phyloP scores from a whole-genome alignment of 495 filamentous ascomycete genomes.

The Xylaria flabelliformis region DNA sequence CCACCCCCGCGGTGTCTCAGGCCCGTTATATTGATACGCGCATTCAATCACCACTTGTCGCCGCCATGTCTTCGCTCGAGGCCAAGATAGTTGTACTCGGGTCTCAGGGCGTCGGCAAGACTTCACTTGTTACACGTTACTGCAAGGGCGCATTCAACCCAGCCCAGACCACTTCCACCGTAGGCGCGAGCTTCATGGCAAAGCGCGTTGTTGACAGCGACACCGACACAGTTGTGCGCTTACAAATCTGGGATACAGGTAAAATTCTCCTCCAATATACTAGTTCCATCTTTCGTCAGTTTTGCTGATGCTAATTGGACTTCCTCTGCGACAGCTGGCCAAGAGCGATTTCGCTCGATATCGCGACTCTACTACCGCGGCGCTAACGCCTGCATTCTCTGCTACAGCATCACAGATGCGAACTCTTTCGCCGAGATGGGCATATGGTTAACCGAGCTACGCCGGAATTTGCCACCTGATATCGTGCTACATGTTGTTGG shows the following conservation, averaged over 20 bases:
- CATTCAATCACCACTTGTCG: background rate
- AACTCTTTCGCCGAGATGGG: conserved; percentile 92
- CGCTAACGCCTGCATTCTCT: conserved; percentile 92
- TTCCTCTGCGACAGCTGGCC: conserved; percentile 64
- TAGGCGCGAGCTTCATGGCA: conserved; percentile 93
- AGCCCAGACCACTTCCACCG: conserved; percentile 74
- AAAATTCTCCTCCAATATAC: conserved; percentile 13
- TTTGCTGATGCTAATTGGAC: conserved; percentile 22
- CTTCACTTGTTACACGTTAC: conserved; percentile 86
- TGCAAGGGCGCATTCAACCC: conserved; percentile 79
- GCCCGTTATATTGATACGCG: background rate
- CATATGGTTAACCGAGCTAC: conserved; percentile 83
- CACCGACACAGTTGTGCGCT: conserved; percentile 75
- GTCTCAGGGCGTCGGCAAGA: conserved; percentile 94
- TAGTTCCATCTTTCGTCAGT: background rate
- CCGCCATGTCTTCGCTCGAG: conserved; percentile 69
- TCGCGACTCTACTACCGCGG: conserved; percentile 94
- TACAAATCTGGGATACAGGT: conserved; percentile 91
- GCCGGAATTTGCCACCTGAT: conserved; percentile 70
- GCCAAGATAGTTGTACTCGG: conserved; percentile 93
- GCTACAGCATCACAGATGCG: conserved; percentile 89
- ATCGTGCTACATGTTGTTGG: conserved; percentile 96
- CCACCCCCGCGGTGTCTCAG: background rate
- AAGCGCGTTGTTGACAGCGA: conserved; percentile 89
- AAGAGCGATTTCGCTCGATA: conserved; percentile 93